phyloP scores from a whole-genome alignment of 495 filamentous ascomycete genomes.

The Aspergillus leporis region DNA sequence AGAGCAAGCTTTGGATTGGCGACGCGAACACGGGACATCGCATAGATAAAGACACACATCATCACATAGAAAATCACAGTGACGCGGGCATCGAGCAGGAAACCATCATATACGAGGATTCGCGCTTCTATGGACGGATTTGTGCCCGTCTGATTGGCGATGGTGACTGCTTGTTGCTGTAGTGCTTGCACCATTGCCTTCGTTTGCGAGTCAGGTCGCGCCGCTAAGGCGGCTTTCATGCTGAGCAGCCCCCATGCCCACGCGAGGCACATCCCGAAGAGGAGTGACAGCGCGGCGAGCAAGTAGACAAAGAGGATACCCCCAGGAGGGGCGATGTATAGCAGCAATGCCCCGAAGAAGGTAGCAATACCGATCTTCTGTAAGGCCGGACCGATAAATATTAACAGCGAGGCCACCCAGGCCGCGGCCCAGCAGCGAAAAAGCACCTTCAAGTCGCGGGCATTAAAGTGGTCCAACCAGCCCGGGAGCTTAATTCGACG shows the following conservation, averaged over 20 bases:
- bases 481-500: conserved; percentile 21
- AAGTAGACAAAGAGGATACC: conserved; percentile 24
- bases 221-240: conserved; percentile 26
- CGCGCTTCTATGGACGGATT: conserved; percentile 2
- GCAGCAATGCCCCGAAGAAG: conserved; percentile 20
- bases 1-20: conserved; percentile 21
- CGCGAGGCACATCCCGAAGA: conserved; percentile 23
- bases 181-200: conserved; percentile 11
- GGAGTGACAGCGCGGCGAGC: conserved; percentile 17
- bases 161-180: conserved; percentile 12
- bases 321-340: conserved; percentile 21
- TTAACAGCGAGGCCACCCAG: conserved; percentile 41
- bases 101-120: conserved; percentile 19
- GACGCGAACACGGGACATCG: conserved; percentile 18
- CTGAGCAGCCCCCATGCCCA: conserved; percentile 26
- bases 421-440: conserved; percentile 40
- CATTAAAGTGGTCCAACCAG: conserved; percentile 45
- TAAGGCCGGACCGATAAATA: conserved; percentile 37
- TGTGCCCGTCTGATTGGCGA: conserved; percentile 12
- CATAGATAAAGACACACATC: conserved; percentile 23
- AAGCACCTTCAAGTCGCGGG: conserved; percentile 38
- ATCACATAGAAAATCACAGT: conserved; percentile 21
- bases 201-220: conserved; percentile 15
- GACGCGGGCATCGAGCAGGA: conserved; percentile 26
- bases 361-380: conserved; percentile 22